phyloP scores from a whole-genome alignment of 345 rosid genomes.

The Camelina laxa region DNA sequence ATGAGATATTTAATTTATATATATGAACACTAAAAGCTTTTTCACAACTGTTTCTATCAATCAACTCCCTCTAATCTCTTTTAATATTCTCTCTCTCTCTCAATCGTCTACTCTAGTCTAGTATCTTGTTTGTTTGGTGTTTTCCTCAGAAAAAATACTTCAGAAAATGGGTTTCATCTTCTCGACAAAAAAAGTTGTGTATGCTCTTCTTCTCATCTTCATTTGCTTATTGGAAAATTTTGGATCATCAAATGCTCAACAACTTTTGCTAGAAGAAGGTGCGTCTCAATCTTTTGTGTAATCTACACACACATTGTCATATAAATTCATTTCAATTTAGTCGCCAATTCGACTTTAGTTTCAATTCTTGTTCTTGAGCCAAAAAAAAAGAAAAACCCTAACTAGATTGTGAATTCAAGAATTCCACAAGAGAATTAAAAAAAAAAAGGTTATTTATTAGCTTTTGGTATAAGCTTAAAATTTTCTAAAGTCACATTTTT shows the following conservation, averaged over 20 bases:
- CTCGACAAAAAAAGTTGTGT: conserved; percentile 34
- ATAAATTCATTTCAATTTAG: not conserved
- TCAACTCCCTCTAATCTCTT: no score
- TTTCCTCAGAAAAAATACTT: no score
- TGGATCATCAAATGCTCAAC: conserved; percentile 51
- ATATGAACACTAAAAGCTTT: no score
- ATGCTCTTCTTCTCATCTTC: conserved; percentile 43
- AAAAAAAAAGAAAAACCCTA: not conserved
- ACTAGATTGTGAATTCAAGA: not conserved
- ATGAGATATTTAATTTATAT: no score
- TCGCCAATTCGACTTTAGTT: not conserved
- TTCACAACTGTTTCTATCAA: not conserved
- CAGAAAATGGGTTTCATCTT: conserved; percentile 39
- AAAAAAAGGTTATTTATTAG: not conserved
- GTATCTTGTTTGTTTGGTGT: no score
- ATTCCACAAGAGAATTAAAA: not conserved
- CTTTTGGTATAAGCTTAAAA: not conserved
- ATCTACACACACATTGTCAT: not conserved
- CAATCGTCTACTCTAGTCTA: no score
- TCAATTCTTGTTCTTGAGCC: not conserved
- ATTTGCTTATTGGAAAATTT: conserved; percentile 28
- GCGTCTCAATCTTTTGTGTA: not conserved
- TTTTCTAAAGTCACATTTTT: not conserved
- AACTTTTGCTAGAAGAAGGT: conserved; percentile 64
- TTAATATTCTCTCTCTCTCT: no score